Conservation (phyloP, 345 rosid genomes). For the Aethionema arabicum region DNA sequence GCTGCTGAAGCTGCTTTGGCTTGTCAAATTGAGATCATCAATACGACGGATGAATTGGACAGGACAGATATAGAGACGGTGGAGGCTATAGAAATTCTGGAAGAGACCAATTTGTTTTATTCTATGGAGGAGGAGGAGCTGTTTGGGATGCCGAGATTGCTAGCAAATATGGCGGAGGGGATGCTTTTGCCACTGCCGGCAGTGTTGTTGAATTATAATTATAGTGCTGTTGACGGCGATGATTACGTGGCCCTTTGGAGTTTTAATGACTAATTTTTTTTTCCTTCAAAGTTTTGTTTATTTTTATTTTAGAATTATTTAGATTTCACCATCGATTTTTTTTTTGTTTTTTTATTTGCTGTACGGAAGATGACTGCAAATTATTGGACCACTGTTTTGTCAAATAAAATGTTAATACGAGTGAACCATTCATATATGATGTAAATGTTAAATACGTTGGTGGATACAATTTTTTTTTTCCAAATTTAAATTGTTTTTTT, state of each 20-base stretch:
- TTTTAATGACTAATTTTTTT: neutral
- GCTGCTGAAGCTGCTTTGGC: too few species aligned
- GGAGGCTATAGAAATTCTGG: too few species aligned
- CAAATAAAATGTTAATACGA: conserved; percentile 2
- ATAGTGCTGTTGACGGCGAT: conserved; percentile 36
- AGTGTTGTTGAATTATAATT: conserved; percentile 22
- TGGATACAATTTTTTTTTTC: too few species aligned
- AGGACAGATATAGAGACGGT: too few species aligned
- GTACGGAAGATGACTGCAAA: neutral
- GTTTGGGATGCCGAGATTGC: conserved; percentile 58
- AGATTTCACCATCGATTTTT: neutral
- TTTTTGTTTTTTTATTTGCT: neutral
- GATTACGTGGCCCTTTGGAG: conserved; percentile 8
- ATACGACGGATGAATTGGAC: too few species aligned
- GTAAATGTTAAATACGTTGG: too few species aligned
- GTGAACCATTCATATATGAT: too few species aligned
- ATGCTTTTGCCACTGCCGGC: conserved; percentile 69
- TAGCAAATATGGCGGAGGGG: conserved; percentile 67
- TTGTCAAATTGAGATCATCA: too few species aligned
- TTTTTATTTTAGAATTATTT: neutral
- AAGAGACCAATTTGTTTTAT: too few species aligned
- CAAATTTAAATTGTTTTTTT: too few species aligned
- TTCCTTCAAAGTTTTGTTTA: neutral
- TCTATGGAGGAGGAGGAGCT: conserved; percentile 45
- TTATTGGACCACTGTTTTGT: neutral